Evolutionary conservation across 1,139 yeast genomes (phyloP), one percentile per base, ranked within the genome.

Genomic region (Lizanozyma gosingica): DNA sequence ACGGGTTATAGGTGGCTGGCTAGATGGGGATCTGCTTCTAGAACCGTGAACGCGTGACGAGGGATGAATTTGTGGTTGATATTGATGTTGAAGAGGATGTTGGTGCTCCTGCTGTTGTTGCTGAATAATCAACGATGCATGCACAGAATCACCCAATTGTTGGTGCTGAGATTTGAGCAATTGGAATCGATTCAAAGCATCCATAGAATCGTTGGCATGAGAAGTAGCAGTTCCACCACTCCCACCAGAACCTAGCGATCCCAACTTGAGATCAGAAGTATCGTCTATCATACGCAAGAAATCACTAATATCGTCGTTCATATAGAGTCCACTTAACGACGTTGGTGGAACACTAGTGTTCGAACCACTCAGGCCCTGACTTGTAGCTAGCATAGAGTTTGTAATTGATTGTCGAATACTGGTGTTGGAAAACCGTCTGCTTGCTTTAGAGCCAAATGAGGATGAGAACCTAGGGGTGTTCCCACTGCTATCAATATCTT

Each of bases 271-370:
- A 45, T 76, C 81, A 2, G 71, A 67, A 47, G 73, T 77, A 39
- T 83, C 78, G 48, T 92, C 97, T 39, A 90, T 76, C 76, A 87
- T 70, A 47, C 79, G 73, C 40, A 90, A 85, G 63, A 90, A 90
- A 41, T 83, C 87, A 42, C 83, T 77, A 18, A 88, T 68, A 50
- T 84, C 95, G 43, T 84, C 88, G 48, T 81, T 88, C 18, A 63
- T 60, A 46, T 67, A 66, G 9, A 68, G 49, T 3, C 75, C 73
- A 47, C 71, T 66, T 35, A 62, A 51, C 4, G 73, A 71, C 11
- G 29, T 22, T 22, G 29, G 29, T 6, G 29, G 29, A 22, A 11
- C 29, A 22, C 29, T 22, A 6, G 29, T 6, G 11, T 11, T 11
- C 6, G 63, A 53, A 9, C 53, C 45, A 11, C 47, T 49, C 70